Conservation (phyloP, 2,329 filamentous ascomycete genomes). For the Proliferodiscus dingleyae region DNA sequence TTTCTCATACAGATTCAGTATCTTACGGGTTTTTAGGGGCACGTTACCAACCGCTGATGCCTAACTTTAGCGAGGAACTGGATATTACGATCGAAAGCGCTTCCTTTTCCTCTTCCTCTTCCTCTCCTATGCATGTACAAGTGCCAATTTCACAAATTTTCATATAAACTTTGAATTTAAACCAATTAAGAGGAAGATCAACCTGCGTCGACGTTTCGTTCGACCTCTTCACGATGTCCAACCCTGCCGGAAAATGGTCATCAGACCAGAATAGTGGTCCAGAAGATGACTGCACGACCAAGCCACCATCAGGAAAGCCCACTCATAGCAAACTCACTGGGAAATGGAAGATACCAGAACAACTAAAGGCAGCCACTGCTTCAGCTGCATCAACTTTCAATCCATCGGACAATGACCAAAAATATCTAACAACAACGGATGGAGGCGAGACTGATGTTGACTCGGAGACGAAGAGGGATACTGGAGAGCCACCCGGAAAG, state of each 20-base stretch:
- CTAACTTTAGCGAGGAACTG: background rate
- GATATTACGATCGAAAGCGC: background rate
- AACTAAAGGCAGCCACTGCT: background rate
- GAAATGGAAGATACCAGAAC: background rate
- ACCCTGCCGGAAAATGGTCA: background rate
- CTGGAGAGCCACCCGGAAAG: background rate
- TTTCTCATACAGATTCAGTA: too few species aligned
- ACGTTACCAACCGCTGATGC: background rate
- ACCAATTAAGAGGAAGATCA: background rate
- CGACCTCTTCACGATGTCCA: background rate
- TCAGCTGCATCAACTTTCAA: background rate
- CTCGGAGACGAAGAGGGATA: background rate
- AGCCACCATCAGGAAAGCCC: background rate
- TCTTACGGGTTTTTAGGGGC: background rate
- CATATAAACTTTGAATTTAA: background rate
- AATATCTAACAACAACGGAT: background rate
- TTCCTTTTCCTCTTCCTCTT: background rate
- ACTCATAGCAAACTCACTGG: background rate
- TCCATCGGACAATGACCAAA: background rate
- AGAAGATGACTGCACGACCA: background rate
- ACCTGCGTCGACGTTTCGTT: background rate
- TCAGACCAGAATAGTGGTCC: background rate
- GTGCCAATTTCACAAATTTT: background rate
- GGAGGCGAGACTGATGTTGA: background rate
- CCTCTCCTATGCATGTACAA: background rate